A percentile compares a stretch with the other conserved stretches of the same genome.
Conservation (phyloP, 2,329 filamentous ascomycete species). For the Aspergillus sp. region DNA sequence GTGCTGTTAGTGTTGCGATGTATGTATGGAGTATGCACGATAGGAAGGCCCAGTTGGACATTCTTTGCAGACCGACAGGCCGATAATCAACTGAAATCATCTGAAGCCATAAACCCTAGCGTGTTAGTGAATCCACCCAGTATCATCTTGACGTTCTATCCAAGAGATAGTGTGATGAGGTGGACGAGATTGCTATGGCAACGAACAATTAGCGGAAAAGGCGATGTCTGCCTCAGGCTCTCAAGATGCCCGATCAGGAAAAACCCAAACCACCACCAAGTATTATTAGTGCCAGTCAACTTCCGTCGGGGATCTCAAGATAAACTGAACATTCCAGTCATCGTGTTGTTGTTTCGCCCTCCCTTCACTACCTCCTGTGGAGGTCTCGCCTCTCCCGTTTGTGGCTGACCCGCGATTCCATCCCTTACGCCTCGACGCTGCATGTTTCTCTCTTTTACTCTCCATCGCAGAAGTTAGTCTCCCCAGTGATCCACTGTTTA, state of each 20-base stretch:
- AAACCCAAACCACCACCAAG: conserved; percentile 24
- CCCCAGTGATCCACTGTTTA: conserved; percentile 10
- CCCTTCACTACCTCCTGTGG: neutral
- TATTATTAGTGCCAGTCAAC: conserved; percentile 1
- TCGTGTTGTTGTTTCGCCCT: conserved; percentile 7
- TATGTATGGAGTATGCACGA: conserved; percentile 1
- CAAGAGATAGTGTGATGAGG: too few species aligned
- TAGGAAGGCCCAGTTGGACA: neutral
- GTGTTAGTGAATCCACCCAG: too few species aligned
- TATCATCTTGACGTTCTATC: too few species aligned
- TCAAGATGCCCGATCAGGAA: conserved; percentile 19
- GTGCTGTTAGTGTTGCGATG: neutral
- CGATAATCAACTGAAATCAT: neutral
- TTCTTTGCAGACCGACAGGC: neutral
- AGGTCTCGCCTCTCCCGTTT: conserved; percentile 1
- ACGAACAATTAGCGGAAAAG: conserved; percentile 12
- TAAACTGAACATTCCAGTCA: neutral
- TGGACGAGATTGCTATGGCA: conserved; percentile 32
- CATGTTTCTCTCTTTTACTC: conserved; percentile 23
- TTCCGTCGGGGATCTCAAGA: neutral
- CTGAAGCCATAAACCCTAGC: too few species aligned
- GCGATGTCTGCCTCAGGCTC: conserved; percentile 18
- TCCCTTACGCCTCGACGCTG: conserved; percentile 13
- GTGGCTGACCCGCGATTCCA: neutral
- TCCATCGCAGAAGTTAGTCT: conserved; percentile 17